Evolutionary conservation across 352 stramenopile species (phyloP).

Genomic region (Blastocystis sp.): DNA sequence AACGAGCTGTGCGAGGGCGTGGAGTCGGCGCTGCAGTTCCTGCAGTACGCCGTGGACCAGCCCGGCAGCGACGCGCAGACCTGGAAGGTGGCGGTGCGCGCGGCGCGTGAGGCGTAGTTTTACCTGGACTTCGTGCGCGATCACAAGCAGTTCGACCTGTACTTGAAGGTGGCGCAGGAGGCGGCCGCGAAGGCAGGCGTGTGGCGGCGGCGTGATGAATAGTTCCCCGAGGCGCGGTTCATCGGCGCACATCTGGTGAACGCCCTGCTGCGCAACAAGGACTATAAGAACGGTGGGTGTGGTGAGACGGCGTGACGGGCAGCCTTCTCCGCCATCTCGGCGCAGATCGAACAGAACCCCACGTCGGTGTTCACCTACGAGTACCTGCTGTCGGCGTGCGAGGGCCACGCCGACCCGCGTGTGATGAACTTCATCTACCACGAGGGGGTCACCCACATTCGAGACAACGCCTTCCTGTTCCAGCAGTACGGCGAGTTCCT

Average conservation of each 20-base stretch:
- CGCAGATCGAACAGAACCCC: neutral
- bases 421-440: constrained; percentile 11
- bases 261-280: constrained; percentile 22
- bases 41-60: constrained; percentile 8
- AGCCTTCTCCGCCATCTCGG: constrained; percentile 7
- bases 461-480: constrained; percentile 4
- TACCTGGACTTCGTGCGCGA: constrained; percentile 11
- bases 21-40: neutral
- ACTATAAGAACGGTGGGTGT: neutral
- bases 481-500: constrained; percentile 33
- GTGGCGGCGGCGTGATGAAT: neutral
- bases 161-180: constrained; percentile 7
- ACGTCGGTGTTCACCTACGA: constrained; percentile 11
- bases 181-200: neutral
- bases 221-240: neutral
- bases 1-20: neutral
- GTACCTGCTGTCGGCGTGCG: constrained; percentile 26
- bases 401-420: constrained; percentile 13
- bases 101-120: neutral
- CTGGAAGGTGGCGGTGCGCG: neutral
- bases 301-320: neutral
- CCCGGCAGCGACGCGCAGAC: neutral
- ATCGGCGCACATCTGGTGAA: neutral
- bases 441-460: neutral
- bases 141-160: neutral